These are phyloP conservation scores for Naganishia sp. DNA, from an alignment of 1,284 basidiomycete genomes.

Conservation along the genomic window DNA sequence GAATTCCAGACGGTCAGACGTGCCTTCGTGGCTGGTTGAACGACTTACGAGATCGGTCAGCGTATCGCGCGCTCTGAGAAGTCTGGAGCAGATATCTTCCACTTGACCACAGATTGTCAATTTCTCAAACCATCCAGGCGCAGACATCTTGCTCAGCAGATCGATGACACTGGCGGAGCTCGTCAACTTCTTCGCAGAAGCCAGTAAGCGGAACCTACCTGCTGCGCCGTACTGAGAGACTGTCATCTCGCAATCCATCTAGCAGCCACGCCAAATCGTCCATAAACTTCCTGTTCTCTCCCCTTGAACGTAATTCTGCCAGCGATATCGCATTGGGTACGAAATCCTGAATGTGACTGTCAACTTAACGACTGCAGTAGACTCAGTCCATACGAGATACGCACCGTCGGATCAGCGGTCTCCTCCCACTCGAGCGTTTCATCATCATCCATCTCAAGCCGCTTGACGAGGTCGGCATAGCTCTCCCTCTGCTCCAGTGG, in stretches of 20 bases:
- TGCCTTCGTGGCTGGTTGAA: too few species aligned
- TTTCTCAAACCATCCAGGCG: constrained; percentile 44
- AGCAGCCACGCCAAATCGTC: constrained; percentile 48
- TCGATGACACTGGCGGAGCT: constrained; percentile 42
- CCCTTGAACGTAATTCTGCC: constrained; percentile 50
- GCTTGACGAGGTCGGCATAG: constrained; percentile 48
- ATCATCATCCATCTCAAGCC: constrained; percentile 47
- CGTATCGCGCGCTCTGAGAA: constrained; percentile 26
- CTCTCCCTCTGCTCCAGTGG: constrained; percentile 38
- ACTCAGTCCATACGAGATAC: not conserved
- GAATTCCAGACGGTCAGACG: not conserved
- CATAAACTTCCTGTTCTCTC: constrained; percentile 50
- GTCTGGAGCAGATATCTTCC: constrained; percentile 42
- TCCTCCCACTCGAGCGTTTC: constrained; percentile 27
- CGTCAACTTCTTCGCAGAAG: not conserved
- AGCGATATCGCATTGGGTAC: constrained; percentile 34
- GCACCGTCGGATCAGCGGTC: constrained; percentile 16
- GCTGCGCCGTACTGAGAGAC: constrained; percentile 37
- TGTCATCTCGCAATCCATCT: constrained; percentile 41
- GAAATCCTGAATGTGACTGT: constrained; percentile 1
- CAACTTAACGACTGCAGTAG: not conserved
- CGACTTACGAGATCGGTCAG: constrained; percentile 27
- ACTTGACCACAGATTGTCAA: constrained; percentile 47
- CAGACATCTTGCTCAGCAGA: constrained; percentile 45
- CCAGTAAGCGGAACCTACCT: constrained; percentile 37